Base-by-base conservation (phyloP, 2,329 filamentous ascomycete species). In the Thielaviopsis populi region DNA sequence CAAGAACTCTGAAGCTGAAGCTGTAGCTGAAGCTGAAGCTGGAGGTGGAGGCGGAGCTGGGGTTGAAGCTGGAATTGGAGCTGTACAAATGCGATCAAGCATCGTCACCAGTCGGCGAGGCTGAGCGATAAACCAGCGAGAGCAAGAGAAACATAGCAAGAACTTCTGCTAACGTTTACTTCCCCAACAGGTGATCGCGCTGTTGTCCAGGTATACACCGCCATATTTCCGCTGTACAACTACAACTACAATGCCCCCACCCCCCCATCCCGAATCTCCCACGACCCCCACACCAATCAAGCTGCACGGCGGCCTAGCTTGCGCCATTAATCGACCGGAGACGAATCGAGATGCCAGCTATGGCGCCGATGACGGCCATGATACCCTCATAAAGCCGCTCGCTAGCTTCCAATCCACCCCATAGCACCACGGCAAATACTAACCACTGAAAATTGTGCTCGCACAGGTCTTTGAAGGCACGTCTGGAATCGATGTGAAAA, bases 401-500 rank as follows among this genome's bases (percentile, higher is more conserved):
- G 3, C 43, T 17, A 24, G 15, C 24, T 50, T 50, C 19, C 15
- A 27, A 50, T 50, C 10, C 22, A 50, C 22, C 15, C 7, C 22
- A 15, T 15, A 5, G 22, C 24, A 24, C 19, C 24, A 24, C 19
- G 46, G 15, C 19, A 27, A 43, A 27, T 30, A 27, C 22, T 62
- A 54, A 61, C 43, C 42, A 40, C 42, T 43, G 41, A 27, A 27
- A 46, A 13, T 17, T 53, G 58, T 63, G 54, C 27, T 56, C 40
- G n/a, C 62, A 68, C 77, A 95, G 88, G 91, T 97, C 70, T 99
- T 99, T 74, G 94, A 99, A 78, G 94, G 94, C 70, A 99, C 94
- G 68, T 79, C 91, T 58, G 94, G 94, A 73, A 94, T 99, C 74
- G 94, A 99, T 83, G 94, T 99, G 69, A 96, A 97, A 83, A 99